Evolutionary conservation across 495 filamentous ascomycete genomes (phyloP).

Genomic region (Penicillium angulare): DNA sequence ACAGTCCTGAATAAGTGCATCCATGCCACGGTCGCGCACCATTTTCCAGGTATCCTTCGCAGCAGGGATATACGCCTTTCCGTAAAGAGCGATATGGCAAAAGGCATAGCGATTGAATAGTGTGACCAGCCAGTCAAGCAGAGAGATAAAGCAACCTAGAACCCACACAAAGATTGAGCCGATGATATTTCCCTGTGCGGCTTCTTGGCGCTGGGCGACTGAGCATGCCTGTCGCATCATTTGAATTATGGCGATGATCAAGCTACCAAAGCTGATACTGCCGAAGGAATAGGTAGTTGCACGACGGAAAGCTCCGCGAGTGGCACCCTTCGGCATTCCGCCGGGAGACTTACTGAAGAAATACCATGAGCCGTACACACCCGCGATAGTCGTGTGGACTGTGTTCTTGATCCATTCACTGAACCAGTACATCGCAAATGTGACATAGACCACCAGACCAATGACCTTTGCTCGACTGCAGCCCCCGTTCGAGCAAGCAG

Average conservation of each 20-base stretch:
- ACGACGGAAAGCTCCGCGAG: slow-evolving; percentile 68
- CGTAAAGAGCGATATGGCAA: slow-evolving; percentile 88
- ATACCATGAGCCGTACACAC: slow-evolving; percentile 93
- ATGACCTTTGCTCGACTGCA: slow-evolving; percentile 77
- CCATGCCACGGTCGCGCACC: slow-evolving; percentile 88
- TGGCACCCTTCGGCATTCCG: slow-evolving; percentile 69
- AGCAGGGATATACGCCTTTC: slow-evolving; percentile 77
- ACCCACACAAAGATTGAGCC: slow-evolving; percentile 67
- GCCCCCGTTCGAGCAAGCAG: slow-evolving; percentile 67
- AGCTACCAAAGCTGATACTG: slow-evolving; percentile 79
- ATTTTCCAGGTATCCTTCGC: slow-evolving; percentile 88
- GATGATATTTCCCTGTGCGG: slow-evolving; percentile 65
- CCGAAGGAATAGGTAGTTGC: slow-evolving; percentile 89
- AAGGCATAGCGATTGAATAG: slow-evolving; percentile 77
- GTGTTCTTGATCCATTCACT: slow-evolving; percentile 90
- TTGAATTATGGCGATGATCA: slow-evolving; percentile 87
- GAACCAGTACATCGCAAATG: slow-evolving; percentile 90
- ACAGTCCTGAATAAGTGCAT: slow-evolving; percentile 86
- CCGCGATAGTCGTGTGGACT: slow-evolving; percentile 81
- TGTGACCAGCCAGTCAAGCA: slow-evolving; percentile 82
- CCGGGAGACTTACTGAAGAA: slow-evolving; percentile 64
- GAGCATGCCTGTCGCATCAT: slow-evolving; percentile 74
- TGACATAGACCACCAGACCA: slow-evolving; percentile 80
- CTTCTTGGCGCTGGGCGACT: slow-evolving; percentile 64
- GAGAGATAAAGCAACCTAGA: slow-evolving; percentile 68